Base-by-base conservation (phyloP, 495 filamentous ascomycete genomes). In the Hyaloscypha finlandica region DNA sequence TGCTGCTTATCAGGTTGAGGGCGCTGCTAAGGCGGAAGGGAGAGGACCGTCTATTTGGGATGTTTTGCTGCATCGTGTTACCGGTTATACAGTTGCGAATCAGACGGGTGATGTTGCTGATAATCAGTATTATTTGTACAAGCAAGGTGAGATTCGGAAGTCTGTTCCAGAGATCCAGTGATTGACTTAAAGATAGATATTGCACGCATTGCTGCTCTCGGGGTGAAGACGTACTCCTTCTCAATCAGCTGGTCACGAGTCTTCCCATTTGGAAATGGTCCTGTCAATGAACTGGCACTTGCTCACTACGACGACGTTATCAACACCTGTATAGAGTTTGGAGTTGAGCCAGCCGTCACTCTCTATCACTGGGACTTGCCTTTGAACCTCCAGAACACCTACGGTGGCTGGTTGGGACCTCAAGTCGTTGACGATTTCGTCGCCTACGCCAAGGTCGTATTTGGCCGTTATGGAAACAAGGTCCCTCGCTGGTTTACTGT, bases 331-430 rank as follows among this genome's bases (percentile, higher is more conserved):
- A 73, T 79, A 12, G 72, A 74, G 48, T 75, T 77, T 66, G 77
- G 77, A 56, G 77, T 82, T 32, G 69, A 72, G 37, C 80, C 80
- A 22, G 61, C 71, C 0, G 66, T 82, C 3, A 81, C 77, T 56
- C 74, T 82, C 31, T 82, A 79, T 63, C 80, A 82, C 69, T 82
- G 80, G 80, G 80, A 82, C 68, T 76, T 79, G 20, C 80, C 80
- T 6, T 71, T 81, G n/a, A 73, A 74, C 19, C 66, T 82, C 33
- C 79, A 80, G 61, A 77, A 78, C 52, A 70, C 76, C 58, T 82
- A 82, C 61, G 80, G 80, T 25, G 80, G 76, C 35, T 82, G 79
- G 80, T 73, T 75, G 16, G 68, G 63, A 37, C 64, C 51, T 4
- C 72, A 76, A 54, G 77, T 81, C 48, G 71, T 82, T 3, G 78